Base-by-base conservation (phyloP, 1,139 yeast species). In the Suhomyces guaymorum region DNA sequence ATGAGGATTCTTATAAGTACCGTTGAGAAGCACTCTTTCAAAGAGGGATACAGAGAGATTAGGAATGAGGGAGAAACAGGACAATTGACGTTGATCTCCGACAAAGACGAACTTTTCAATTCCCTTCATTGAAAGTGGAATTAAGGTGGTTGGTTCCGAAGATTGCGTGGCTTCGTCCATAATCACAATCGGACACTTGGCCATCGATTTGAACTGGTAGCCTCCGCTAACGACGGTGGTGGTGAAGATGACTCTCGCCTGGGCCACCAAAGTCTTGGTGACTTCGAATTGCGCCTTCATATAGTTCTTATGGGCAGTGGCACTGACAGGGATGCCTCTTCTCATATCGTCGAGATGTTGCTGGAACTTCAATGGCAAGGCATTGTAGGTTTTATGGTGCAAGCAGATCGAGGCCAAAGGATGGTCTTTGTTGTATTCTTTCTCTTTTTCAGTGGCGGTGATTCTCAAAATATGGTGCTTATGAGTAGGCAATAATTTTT, bases 211-310 rank as follows among this genome's bases (percentile, higher is more conserved):
- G 46, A 82, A 61, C 47, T 75, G 78, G 28, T 75, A 72, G 4
- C 86, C 83, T 33, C 87, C 88, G 6, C 86, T 82, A 22, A 79
- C 81, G 20, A 81, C 85, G 2, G 85, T 79, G 1, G 90, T 82
- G 2, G 88, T 78, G 51, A 82, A 78, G 20, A 82, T 78, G 14
- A 82, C 83, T 46, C 79, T 77, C 0, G 86, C 84, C 54, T 80
- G 86, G 0, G 77, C 75, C 12, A 79, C 73, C 33, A 75, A 62
- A 41, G 70, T 67, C 35, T 71, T 73, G 5, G 76, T 63, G 29
- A 73, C 64, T 17, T 64, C 62, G 35, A 66, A 69, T 36, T 64
- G 70, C 12, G 65, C 63, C 4, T 70, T 63, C 42, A 73, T 54
- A 28, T 72, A 62, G 47, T 77, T 77, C 43, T 70, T 73, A 48